Base-by-base conservation (phyloP, 805 yeast species). In the Starmerella etchellsii region DNA sequence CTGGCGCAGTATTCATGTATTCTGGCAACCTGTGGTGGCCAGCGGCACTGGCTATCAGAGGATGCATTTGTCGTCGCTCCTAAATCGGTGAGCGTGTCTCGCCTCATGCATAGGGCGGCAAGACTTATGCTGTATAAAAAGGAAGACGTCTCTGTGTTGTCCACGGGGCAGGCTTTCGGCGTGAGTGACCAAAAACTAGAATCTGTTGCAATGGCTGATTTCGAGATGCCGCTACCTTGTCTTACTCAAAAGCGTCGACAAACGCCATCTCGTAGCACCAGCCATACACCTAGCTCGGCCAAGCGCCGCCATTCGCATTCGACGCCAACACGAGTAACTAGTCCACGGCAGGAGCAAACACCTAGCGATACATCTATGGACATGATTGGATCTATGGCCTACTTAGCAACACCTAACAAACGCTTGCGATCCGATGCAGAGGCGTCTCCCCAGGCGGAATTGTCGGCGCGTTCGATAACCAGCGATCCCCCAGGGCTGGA, bases 131-230 rank as follows among this genome's bases (percentile, higher is more conserved):
- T 44, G 2, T 44, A 35, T 34, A 29, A 27, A 22, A 37, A 34
- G 24, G 10, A 4, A 2, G 34, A 36, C 2, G 24, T 30, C 29
- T 22, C 18, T 5, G 38, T 31, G 25, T 24, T 45, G 15, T 45
- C 50, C 19, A 36, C 50, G 8, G 50, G 50, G 0, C 16, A 16
- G 2, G 25, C 22, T 6, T 46, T 46, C 22, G 7, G 21, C 8
- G 19, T 41, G 10, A 13, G 8, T 14, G 20, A 7, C 21, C 15
- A 10, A 4, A 21, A 21, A 9, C 21, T 30, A 9, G 32, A 8
- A 8, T 16, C 32, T 15, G 16, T 14, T 20, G 21, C 21, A 20
- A 16, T 9, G 20, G 9, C 32, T 8, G 32, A 30, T 6, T 28
- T 16, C 21, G 32, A 30, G 21, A 21, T 30, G 13, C 32, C 32